phyloP scores from a whole-genome alignment of 2,329 filamentous ascomycete genomes.

The Colletotrichum orbiculare region DNA sequence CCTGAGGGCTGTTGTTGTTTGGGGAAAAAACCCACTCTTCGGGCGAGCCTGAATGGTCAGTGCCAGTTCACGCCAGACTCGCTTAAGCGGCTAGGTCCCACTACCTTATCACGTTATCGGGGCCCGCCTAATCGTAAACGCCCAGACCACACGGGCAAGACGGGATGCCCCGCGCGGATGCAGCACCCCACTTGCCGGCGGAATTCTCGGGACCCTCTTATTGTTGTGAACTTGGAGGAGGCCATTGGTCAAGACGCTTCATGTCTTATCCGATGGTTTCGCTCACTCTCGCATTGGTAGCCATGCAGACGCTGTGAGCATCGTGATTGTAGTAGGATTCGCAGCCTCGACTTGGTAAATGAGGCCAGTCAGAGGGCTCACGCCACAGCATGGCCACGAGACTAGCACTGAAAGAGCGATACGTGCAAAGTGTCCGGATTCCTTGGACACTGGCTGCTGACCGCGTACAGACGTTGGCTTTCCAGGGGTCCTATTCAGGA shows the following conservation, averaged over 20 bases:
- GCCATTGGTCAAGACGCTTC: too few species aligned
- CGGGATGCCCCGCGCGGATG: neutral
- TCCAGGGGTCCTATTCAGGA: too few species aligned
- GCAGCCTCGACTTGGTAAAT: too few species aligned
- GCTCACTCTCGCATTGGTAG: too few species aligned
- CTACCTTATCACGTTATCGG: constrained; percentile 22
- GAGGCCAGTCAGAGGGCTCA: too few species aligned
- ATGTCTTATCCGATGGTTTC: too few species aligned
- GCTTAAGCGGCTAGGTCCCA: neutral
- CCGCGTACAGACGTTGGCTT: neutral
- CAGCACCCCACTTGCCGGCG: constrained; percentile 18
- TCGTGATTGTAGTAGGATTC: too few species aligned
- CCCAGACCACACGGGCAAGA: constrained; percentile 1
- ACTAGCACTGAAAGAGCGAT: neutral
- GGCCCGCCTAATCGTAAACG: neutral
- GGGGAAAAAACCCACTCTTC: neutral
- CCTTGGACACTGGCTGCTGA: constrained; percentile 6
- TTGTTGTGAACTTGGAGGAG: too few species aligned
- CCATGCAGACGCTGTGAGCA: too few species aligned
- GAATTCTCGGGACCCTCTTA: neutral
- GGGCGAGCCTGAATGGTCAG: neutral
- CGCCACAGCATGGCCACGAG: neutral
- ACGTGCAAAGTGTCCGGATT: constrained; percentile 5
- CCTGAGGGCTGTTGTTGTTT: neutral
- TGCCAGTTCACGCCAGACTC: neutral